These are phyloP conservation scores for Agrostemma githago DNA, from an alignment of 148 eudicot genomes.

Conservation along the genomic window DNA sequence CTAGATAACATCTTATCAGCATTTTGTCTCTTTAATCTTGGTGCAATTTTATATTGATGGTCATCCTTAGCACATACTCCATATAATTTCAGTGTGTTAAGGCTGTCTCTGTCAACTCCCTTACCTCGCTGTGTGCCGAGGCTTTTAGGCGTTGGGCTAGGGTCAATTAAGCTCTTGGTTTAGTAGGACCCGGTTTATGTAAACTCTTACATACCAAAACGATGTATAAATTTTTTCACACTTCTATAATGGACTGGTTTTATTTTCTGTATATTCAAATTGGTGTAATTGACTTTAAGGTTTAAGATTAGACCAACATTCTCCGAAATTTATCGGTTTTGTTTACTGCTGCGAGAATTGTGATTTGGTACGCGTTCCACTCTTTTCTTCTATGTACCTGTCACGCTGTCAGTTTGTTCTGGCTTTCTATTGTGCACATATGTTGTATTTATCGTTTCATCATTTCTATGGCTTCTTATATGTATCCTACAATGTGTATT, in stretches of 20 bases:
- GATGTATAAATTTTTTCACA: neutral
- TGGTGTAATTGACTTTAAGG: too few relatives aligned
- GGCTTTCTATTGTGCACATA: neutral
- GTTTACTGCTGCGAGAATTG: neutral
- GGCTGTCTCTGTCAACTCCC: too few relatives aligned
- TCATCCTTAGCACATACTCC: too few relatives aligned
- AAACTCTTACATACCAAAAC: neutral
- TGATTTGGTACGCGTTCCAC: conserved; percentile 22
- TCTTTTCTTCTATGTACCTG: conserved; percentile 14
- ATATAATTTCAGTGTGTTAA: too few relatives aligned
- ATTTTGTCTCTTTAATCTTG: too few relatives aligned
- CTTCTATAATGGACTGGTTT: too few relatives aligned
- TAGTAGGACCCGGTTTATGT: neutral
- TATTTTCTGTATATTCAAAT: too few relatives aligned
- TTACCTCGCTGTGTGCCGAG: neutral
- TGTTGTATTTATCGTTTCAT: neutral
- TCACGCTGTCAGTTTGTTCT: neutral
- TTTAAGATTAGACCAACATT: conserved; percentile 18
- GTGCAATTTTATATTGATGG: too few relatives aligned
- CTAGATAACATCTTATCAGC: too few relatives aligned
- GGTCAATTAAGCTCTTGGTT: too few relatives aligned
- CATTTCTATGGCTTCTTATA: neutral
- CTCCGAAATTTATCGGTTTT: conserved; percentile 10
- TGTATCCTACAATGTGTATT: neutral
- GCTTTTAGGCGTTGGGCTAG: neutral